Evolutionary conservation across 257 asterid genomes (phyloP).

Genomic region (Coffea eugenioides): DNA sequence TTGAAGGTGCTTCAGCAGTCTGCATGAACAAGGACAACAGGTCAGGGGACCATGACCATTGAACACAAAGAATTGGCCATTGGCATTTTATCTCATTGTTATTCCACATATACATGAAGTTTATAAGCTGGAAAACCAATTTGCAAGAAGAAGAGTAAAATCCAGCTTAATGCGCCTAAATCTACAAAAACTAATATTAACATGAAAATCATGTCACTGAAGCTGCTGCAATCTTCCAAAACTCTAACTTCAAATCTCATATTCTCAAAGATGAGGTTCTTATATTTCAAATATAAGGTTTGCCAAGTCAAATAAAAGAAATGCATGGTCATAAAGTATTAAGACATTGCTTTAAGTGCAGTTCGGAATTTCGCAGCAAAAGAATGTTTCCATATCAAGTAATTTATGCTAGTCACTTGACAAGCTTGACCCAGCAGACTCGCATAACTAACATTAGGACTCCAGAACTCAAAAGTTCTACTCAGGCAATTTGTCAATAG

Average conservation of each 20-base stretch:
- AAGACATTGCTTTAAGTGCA: too few species aligned
- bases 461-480: background rate
- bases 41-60: conserved; percentile 3
- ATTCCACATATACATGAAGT: background rate
- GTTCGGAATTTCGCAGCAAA: background rate
- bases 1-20: conserved; percentile 86
- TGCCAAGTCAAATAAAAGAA: background rate
- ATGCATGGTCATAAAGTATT: too few species aligned
- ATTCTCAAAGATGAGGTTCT: too few species aligned
- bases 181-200: background rate
- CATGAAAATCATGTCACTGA: background rate
- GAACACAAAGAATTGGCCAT: background rate
- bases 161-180: background rate
- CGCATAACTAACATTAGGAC: background rate
- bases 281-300: background rate
- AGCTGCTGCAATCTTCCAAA: background rate
- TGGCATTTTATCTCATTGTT: background rate
- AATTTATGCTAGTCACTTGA: background rate
- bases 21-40: conserved; percentile 31
- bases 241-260: too few species aligned
- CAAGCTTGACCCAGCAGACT: background rate
- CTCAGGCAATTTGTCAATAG: background rate
- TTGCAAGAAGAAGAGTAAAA: conserved; percentile 1
- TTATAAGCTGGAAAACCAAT: background rate
- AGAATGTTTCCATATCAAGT: background rate